These are phyloP conservation scores for Arabidopsis lyrata DNA, from an alignment of 441 rosid species.

Conservation along the genomic window DNA sequence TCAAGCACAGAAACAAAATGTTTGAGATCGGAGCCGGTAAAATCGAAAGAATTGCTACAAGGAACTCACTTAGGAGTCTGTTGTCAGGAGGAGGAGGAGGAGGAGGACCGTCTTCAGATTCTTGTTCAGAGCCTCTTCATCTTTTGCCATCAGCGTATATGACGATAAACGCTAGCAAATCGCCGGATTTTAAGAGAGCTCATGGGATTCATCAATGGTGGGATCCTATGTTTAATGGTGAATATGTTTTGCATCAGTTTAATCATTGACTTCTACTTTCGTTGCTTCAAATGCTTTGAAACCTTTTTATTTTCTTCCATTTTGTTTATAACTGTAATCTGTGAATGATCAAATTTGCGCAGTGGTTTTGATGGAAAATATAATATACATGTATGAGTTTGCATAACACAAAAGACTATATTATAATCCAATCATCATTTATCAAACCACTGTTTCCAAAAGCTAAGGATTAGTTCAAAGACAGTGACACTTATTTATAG, in stretches of 20 bases:
- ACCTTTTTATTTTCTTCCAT: not conserved
- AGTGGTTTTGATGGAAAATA: not conserved
- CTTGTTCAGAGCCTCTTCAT: conserved; percentile 49
- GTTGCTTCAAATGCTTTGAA: conserved; percentile 13
- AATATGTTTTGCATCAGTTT: conserved; percentile 43
- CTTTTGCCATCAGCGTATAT: conserved; percentile 51
- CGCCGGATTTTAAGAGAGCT: conserved; percentile 48
- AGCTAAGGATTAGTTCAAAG: conserved; percentile 16
- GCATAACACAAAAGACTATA: conserved; percentile 6
- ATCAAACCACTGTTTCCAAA: conserved; percentile 31
- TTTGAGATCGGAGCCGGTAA: conserved; percentile 50
- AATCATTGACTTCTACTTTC: not conserved
- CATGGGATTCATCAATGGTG: conserved; percentile 63
- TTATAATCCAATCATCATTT: not conserved
- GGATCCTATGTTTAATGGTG: conserved; percentile 46
- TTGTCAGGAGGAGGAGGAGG: conserved; percentile 47
- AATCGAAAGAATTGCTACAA: conserved; percentile 51
- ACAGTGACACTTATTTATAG: conserved; percentile 37
- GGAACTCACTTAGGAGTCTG: conserved; percentile 46
- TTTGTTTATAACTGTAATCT: not conserved
- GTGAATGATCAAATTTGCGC: not conserved
- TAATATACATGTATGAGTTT: not conserved
- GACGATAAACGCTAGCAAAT: conserved; percentile 38
- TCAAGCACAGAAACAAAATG: conserved; percentile 55
- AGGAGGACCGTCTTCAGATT: conserved; percentile 21